These are phyloP conservation scores for Vigna angularis DNA, from an alignment of 306 rosid genomes.

Conservation along the genomic window DNA sequence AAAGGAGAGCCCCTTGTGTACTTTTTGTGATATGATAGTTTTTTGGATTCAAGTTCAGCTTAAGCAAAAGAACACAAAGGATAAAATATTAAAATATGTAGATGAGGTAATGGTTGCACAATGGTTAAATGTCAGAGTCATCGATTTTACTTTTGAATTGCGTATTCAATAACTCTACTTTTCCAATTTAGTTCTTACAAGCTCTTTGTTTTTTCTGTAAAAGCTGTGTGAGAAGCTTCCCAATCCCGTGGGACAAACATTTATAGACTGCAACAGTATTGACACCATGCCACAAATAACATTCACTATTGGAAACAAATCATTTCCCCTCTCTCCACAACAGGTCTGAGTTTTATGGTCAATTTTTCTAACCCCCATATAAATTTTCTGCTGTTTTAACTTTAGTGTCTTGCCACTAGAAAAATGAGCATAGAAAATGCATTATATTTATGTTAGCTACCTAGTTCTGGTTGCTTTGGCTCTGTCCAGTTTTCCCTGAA, in stretches of 20 bases:
- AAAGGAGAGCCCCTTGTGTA: conserved; percentile 49
- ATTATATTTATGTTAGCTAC: not conserved
- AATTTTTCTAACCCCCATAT: not conserved
- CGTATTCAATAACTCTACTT: not conserved
- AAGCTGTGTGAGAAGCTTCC: conserved; percentile 82
- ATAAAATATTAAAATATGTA: conserved; percentile 56
- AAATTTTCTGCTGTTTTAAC: not conserved
- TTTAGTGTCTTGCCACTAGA: conserved; percentile 43
- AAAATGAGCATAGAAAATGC: conserved; percentile 47
- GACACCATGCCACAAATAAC: conserved; percentile 60
- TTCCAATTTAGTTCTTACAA: conserved; percentile 13
- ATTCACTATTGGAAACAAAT: conserved; percentile 63
- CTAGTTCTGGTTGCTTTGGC: not conserved
- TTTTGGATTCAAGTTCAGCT: conserved; percentile 69
- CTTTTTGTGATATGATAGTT: conserved; percentile 43
- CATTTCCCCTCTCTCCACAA: conserved; percentile 71
- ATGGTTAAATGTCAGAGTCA: conserved; percentile 3
- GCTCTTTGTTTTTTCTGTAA: conserved; percentile 12
- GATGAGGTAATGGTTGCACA: conserved; percentile 56
- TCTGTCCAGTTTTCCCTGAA: not conserved
- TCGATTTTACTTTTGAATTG: not conserved
- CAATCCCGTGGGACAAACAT: conserved; percentile 65
- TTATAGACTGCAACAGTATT: conserved; percentile 60
- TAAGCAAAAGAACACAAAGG: conserved; percentile 63
- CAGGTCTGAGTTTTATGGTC: conserved; percentile 51